Percentiles rank a stretch among this genome's conserved stretches.
phyloP scores from a whole-genome alignment of 1,284 basidiomycete genomes.

The Malassezia caprae region DNA sequence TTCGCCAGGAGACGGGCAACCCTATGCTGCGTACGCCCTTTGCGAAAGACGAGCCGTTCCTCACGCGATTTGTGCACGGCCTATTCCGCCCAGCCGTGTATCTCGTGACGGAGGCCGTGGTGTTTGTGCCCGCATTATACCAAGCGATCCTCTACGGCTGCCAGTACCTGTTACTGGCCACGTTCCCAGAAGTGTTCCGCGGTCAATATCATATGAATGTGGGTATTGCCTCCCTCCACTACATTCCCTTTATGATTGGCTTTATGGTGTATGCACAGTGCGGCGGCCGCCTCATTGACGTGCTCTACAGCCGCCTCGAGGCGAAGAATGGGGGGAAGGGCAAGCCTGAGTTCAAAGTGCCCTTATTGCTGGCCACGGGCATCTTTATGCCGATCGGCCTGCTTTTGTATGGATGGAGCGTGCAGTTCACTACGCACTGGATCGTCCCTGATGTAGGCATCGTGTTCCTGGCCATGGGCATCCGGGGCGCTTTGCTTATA shows the following conservation, averaged over 20 bases:
- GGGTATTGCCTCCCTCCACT: constrained; percentile 58
- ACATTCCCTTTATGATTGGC: constrained; percentile 54
- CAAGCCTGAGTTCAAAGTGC: constrained; percentile 51
- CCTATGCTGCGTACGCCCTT: constrained; percentile 27
- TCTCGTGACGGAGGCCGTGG: constrained; percentile 52
- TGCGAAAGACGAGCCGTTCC: constrained; percentile 33
- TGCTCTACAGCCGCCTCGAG: constrained; percentile 55
- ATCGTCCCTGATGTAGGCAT: constrained; percentile 55
- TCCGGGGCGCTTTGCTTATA: constrained; percentile 8
- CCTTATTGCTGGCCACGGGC: constrained; percentile 57
- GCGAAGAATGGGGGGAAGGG: constrained; percentile 55
- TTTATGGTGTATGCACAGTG: constrained; percentile 52
- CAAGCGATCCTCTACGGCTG: constrained; percentile 48
- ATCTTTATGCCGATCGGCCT: constrained; percentile 56
- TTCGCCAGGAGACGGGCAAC: constrained; percentile 52
- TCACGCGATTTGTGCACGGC: constrained; percentile 43
- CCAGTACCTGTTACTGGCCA: constrained; percentile 57
- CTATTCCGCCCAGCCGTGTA: constrained; percentile 53
- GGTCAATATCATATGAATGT: constrained; percentile 51
- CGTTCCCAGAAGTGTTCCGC: constrained; percentile 57
- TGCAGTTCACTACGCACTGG: constrained; percentile 57
- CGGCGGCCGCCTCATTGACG: constrained; percentile 57
- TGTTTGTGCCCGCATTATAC: constrained; percentile 52
- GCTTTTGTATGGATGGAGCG: constrained; percentile 61
- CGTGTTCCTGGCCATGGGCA: constrained; percentile 19